Evolutionary conservation across 169 alveolate species (phyloP).

Genomic region (Eimeria necatrix): DNA sequence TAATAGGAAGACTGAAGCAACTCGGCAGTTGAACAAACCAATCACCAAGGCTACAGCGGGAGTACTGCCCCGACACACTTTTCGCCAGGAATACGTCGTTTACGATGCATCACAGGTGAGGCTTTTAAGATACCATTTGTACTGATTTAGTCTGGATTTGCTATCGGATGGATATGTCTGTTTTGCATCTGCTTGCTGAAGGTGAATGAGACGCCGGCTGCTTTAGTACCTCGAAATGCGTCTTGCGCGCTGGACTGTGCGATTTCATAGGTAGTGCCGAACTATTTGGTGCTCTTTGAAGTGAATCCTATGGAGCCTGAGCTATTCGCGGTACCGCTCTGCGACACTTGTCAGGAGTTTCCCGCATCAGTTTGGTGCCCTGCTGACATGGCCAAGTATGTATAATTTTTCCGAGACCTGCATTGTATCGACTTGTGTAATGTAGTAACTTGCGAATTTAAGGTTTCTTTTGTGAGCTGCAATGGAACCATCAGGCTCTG

Average conservation of each 20-base stretch:
- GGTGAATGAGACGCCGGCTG: background rate
- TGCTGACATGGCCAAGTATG: slow-evolving; percentile 90
- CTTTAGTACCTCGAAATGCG: background rate
- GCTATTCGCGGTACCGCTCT: slow-evolving; percentile 92
- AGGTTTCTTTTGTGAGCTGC: background rate
- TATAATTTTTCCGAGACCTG: no score
- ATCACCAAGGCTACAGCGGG: slow-evolving; percentile 87
- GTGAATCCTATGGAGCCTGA: slow-evolving; percentile 92
- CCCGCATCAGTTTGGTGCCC: slow-evolving; percentile 94
- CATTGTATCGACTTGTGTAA: background rate
- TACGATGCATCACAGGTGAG: slow-evolving; percentile 93
- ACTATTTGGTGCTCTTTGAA: slow-evolving; percentile 92
- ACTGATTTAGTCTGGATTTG: background rate
- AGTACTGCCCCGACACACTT: slow-evolving; percentile 93
- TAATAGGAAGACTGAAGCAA: slow-evolving; percentile 62
- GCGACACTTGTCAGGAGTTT: slow-evolving; percentile 94
- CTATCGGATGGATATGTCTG: no score
- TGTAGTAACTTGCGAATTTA: background rate
- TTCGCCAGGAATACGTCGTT: slow-evolving; percentile 90
- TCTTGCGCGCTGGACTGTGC: background rate
- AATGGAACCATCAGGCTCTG: slow-evolving; percentile 86
- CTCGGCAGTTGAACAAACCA: slow-evolving; percentile 9
- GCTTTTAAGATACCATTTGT: background rate
- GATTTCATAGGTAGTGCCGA: slow-evolving; percentile 86
- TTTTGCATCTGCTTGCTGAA: no score